These are phyloP conservation scores for Calonectria fujianensis DNA, from an alignment of 2,329 filamentous ascomycete species.

Conservation along the genomic window DNA sequence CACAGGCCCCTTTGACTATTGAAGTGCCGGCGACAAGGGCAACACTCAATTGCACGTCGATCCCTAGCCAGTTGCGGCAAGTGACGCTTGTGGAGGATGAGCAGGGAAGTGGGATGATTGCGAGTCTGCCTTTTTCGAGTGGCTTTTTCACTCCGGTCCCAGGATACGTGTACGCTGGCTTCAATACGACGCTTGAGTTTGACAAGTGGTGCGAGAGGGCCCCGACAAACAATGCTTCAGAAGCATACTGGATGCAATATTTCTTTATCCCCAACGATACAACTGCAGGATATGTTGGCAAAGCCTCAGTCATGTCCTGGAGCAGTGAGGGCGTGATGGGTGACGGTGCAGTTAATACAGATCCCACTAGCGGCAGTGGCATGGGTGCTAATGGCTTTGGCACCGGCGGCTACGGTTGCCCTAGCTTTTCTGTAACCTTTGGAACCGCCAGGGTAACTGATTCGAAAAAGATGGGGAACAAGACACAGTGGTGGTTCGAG, in stretches of 20 bases:
- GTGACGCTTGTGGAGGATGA: conserved; percentile 36
- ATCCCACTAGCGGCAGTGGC: conserved; percentile 43
- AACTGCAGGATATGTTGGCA: conserved; percentile 46
- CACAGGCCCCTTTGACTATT: conserved; percentile 39
- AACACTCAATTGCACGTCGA: conserved; percentile 47
- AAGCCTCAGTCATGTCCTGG: conserved; percentile 50
- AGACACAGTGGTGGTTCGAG: conserved; percentile 43
- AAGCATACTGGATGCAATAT: conserved; percentile 46
- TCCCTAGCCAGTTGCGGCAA: conserved; percentile 39
- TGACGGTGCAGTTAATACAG: conserved; percentile 48
- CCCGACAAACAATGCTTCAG: conserved; percentile 39
- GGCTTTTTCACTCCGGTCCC: conserved; percentile 20
- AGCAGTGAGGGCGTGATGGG: conserved; percentile 37
- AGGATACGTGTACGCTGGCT: conserved; percentile 38
- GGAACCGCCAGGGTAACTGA: conserved; percentile 37
- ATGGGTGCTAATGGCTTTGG: conserved; percentile 33
- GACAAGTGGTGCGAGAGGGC: conserved; percentile 46
- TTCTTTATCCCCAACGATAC: conserved; percentile 46
- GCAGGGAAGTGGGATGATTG: conserved; percentile 25
- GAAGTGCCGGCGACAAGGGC: conserved; percentile 47
- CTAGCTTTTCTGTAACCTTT: conserved; percentile 45
- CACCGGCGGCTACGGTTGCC: conserved; percentile 42
- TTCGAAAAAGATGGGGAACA: conserved; percentile 31
- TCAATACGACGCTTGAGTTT: conserved; percentile 49
- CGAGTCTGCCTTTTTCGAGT: conserved; percentile 34